Evolutionary conservation across 495 filamentous ascomycete genomes (phyloP).

Genomic region (Xylaria acuta): DNA sequence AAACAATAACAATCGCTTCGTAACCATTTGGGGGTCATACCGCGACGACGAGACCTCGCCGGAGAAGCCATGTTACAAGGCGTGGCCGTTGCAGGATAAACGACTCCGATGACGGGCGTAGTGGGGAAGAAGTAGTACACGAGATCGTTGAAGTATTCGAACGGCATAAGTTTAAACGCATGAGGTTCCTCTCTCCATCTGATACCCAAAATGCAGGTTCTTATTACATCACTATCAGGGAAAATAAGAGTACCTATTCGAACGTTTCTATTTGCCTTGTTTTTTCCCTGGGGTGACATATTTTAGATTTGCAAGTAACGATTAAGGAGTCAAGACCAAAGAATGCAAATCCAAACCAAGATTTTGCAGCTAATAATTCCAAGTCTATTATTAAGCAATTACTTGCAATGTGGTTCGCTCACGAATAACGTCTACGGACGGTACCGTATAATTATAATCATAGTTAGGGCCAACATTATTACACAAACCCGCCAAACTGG

Average conservation of each 20-base stretch:
- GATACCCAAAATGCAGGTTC: neutral
- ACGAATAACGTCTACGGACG: neutral
- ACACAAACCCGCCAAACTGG: no score
- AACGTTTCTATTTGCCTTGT: neutral
- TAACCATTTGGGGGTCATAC: neutral
- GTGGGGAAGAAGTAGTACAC: neutral
- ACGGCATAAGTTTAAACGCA: neutral
- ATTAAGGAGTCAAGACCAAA: neutral
- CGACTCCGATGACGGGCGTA: neutral
- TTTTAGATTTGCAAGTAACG: neutral
- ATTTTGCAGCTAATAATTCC: neutral
- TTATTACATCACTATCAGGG: neutral
- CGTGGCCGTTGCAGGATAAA: neutral
- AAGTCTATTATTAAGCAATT: neutral
- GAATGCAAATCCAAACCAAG: neutral
- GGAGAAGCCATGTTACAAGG: neutral
- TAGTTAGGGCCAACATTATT: no score
- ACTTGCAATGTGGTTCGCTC: neutral
- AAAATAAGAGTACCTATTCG: neutral
- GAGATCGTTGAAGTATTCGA: neutral
- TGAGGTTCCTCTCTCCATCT: neutral
- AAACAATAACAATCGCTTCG: neutral
- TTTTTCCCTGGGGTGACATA: neutral
- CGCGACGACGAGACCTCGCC: neutral
- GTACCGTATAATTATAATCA: neutral